Evolutionary conservation across 2,329 filamentous ascomycete genomes (phyloP), one percentile per base, ranked within the genome.

Genomic region (Cordyceps farinosa): DNA sequence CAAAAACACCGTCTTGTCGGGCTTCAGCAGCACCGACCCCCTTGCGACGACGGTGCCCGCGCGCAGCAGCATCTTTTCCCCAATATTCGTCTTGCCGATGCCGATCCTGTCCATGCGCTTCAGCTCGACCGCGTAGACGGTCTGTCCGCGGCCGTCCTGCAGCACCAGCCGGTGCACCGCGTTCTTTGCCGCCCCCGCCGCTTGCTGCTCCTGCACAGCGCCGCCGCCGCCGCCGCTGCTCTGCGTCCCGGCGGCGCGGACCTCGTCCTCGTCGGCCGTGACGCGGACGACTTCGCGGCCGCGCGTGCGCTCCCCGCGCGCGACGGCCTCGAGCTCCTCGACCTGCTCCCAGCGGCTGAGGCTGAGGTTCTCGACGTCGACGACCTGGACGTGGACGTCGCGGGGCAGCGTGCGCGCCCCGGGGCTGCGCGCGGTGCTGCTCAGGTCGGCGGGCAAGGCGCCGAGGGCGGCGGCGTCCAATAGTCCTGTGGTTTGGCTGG

Each of bases 341-440:
- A 97, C 84, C 74, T 97, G 92, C 67, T 91, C 89, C 91, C 93
- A 96, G 58, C 90, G 84, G 69, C 89, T 92, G 59, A 84, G 82
- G 2, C 88, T 84, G 27, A 98, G 83, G 71, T 98, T 93, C 71
- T 96, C 89, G 8, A 98, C 81, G 69, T 96, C 92, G 1, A 97
- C 78, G 1, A 98, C 85, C 74, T 98, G 95, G 1, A 95, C 88
- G 3, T 89, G 80, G 1, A 94, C 80, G 38, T 91, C 84, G 1
- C 81, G 81, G 0, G 78, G 65, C 0, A 98, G 78, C 0, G 76
- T 77, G 4, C 78, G 75, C 64, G 91, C 85, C 66, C 83, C 80
- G 10, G 82, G 22, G 22, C 22, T 22, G 22, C 74, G 3, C 78
- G 76, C 22, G 0, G 83, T 79, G 67, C 85, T 79, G 56, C 67